Conservation (phyloP, 1,284 basidiomycete species). For the Trichosporon ovoides region DNA sequence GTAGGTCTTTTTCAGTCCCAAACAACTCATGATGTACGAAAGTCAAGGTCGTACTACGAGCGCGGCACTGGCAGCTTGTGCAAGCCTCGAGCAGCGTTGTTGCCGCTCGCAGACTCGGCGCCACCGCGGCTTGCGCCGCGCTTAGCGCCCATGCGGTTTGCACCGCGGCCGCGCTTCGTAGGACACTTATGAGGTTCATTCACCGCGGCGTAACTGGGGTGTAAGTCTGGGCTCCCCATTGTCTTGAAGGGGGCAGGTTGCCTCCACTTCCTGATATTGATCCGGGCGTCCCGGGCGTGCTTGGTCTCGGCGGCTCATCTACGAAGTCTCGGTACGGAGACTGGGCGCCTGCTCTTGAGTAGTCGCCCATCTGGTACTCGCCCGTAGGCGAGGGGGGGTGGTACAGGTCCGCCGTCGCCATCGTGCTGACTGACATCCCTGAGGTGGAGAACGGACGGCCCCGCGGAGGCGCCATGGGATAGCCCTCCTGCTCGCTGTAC, state of each 20-base stretch:
- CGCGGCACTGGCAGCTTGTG: too few species aligned
- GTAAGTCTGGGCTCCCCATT: slow-evolving; percentile 11
- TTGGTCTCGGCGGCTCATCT: background rate
- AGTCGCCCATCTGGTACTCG: slow-evolving; percentile 19
- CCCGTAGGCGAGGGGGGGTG: slow-evolving; percentile 12
- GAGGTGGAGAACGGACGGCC: slow-evolving; percentile 25
- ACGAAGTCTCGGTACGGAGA: slow-evolving; percentile 17
- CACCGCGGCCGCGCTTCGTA: slow-evolving; percentile 1
- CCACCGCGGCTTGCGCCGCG: too few species aligned
- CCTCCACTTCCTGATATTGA: background rate
- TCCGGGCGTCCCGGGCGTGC: background rate
- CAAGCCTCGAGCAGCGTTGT: too few species aligned
- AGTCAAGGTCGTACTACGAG: too few species aligned
- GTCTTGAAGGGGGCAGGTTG: background rate
- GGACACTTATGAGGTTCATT: slow-evolving; percentile 1
- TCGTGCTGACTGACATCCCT: slow-evolving; percentile 34
- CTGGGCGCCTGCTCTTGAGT: slow-evolving; percentile 14
- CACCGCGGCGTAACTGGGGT: slow-evolving; percentile 10
- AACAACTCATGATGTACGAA: too few species aligned
- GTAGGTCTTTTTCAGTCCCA: too few species aligned
- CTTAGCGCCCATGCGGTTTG: too few species aligned
- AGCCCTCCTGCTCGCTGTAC: slow-evolving; percentile 28
- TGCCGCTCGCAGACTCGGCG: too few species aligned
- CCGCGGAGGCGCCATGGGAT: slow-evolving; percentile 25
- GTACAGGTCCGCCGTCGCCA: slow-evolving; percentile 40